Base-by-base conservation (phyloP, 2,329 filamentous ascomycete species). In the Boeremia exigua region DNA sequence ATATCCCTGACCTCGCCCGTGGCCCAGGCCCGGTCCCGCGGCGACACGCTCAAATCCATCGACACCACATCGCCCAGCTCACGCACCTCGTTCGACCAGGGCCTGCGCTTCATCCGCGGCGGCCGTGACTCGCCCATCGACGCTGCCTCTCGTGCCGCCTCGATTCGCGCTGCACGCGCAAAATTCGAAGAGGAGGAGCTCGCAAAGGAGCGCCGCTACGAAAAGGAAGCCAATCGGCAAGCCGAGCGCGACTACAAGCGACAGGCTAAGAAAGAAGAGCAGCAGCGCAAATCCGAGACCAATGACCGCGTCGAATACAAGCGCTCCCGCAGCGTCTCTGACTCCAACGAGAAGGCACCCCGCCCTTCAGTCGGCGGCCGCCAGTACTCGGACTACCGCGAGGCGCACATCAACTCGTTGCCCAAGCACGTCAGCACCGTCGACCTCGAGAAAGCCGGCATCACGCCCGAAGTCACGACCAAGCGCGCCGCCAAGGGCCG, bases 131-230 rank as follows among this genome's bases (percentile, higher is more conserved):
- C 77, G 9, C 73, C 74, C 9, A 62, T 72, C 14, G 84, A 86
- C 61, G 78, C 83, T 7, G 77, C 80, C 28, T 80, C 81, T 5
- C 80, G 83, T 34, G 83, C 83, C 37, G 83, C 84, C 15, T 80
- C 80, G 4, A 83, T 87, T 9, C 80, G 82, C 50, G 82, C 81
- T 39, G 81, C 82, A 5, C 79, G 85, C 6, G 76, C 80, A 46
- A 84, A 84, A 29, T 86, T 86, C 66, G 78, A 83, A 54, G 82
- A 86, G 60, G 84, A 84, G 61, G 83, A 86, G 71, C 82, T 81
- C 4, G 82, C 80, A 32, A 86, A 86, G 62, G 80, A 80, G 50
- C 79, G 77, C 45, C 84, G 83, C 61, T 73, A 80, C 40, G 81
- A 85, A 64, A 78, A 82, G 63, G 82, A 84, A 50, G 80, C 77